Evolutionary conservation across 2,329 filamentous ascomycete genomes (phyloP).

Genomic region (Aspergillus fructus): DNA sequence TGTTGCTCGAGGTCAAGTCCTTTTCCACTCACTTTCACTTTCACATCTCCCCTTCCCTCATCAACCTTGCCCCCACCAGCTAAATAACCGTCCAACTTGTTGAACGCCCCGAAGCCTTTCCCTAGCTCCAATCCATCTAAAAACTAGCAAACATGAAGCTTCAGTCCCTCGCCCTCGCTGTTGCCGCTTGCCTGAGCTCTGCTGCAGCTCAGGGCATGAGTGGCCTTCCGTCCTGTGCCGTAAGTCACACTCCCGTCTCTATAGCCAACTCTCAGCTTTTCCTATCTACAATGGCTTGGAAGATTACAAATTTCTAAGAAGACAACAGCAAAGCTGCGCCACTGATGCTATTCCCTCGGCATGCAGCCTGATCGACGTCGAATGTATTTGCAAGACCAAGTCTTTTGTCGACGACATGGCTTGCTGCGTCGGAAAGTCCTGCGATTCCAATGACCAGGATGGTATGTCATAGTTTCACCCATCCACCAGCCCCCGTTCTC

Average conservation of each 20-base stretch:
- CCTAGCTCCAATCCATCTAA: neutral
- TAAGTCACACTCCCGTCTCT: constrained; percentile 39
- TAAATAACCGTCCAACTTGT: neutral
- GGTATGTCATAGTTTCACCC: constrained; percentile 22
- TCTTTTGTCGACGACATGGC: constrained; percentile 50
- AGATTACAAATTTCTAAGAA: constrained; percentile 1
- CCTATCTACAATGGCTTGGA: neutral
- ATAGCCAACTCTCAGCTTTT: neutral
- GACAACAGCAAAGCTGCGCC: constrained; percentile 38
- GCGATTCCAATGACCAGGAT: constrained; percentile 43
- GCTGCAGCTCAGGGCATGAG: constrained; percentile 47
- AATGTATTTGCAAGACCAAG: constrained; percentile 50
- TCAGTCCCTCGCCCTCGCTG: constrained; percentile 50
- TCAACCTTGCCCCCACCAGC: neutral
- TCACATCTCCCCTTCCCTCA: neutral
- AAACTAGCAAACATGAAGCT: constrained; percentile 48
- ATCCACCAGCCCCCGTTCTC: neutral
- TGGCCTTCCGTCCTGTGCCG: constrained; percentile 55
- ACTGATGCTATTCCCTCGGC: constrained; percentile 41
- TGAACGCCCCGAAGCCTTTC: neutral
- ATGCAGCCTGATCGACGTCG: constrained; percentile 42
- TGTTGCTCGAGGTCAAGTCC: neutral
- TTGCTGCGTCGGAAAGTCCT: constrained; percentile 51
- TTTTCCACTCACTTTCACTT: neutral
- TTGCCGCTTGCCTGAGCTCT: constrained; percentile 53